A percentile compares a stretch with the other conserved stretches of the same genome.
Evolutionary conservation across 306 rosid species (phyloP).

Genomic region (Fragaria vesca): DNA sequence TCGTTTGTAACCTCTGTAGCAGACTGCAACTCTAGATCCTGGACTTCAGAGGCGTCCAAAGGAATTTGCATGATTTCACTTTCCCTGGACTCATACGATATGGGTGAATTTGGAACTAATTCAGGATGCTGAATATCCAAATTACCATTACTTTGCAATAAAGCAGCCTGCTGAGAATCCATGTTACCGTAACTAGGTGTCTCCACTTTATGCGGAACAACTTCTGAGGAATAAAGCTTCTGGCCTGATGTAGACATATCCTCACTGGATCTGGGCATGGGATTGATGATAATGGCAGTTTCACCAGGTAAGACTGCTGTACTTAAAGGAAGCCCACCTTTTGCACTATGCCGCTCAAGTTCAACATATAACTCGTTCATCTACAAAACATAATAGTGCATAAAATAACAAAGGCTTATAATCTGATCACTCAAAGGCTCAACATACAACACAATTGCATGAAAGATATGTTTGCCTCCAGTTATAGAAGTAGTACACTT

Average conservation of each 20-base stretch:
- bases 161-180: slow-evolving; percentile 25
- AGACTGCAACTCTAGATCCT: slow-evolving; percentile 37
- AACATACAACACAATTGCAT: neutral
- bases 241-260: slow-evolving; percentile 19
- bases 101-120: slow-evolving; percentile 20
- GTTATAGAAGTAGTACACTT: neutral
- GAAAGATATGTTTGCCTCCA: neutral
- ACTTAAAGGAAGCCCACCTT: slow-evolving; percentile 31
- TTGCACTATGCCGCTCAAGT: slow-evolving; percentile 41
- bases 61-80: slow-evolving; percentile 79
- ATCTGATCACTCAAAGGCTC: neutral
- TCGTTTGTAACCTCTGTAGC: slow-evolving; percentile 36
- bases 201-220: slow-evolving; percentile 34
- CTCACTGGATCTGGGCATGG: slow-evolving; percentile 33
- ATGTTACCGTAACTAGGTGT: slow-evolving; percentile 13
- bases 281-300: slow-evolving; percentile 18
- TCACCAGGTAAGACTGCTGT: slow-evolving; percentile 22
- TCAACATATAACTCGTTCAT: slow-evolving; percentile 55
- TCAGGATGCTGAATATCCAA: slow-evolving; percentile 24
- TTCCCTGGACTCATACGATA: slow-evolving; percentile 48
- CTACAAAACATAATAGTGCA: slow-evolving; percentile 32
- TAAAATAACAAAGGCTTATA: neutral
- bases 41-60: slow-evolving; percentile 46
- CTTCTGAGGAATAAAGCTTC: slow-evolving; percentile 33
- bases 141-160: slow-evolving; percentile 13